A percentile compares a stretch with the other conserved stretches of the same genome.
These are phyloP conservation scores for Actinomucor elegans DNA, from an alignment of 371 early-diverging fungal genomes.

Conservation along the genomic window DNA sequence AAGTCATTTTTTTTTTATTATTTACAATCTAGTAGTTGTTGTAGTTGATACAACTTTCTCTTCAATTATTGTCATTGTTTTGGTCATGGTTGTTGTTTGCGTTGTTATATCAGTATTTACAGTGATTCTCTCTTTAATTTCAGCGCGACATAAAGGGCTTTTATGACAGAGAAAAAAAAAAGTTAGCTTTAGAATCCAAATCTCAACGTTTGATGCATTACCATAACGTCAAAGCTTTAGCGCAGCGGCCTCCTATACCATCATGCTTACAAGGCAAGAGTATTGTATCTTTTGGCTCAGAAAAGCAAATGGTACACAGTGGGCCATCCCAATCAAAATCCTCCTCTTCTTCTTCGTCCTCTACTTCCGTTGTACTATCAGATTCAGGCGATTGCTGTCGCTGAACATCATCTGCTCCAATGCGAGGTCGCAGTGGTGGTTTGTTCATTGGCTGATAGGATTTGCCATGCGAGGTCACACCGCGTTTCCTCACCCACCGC, in stretches of 20 bases:
- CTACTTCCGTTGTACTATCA: conserved; percentile 3
- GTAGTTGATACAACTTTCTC: conserved; percentile 5
- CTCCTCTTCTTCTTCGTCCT: conserved; percentile 8
- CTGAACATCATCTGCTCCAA: conserved; percentile 7
- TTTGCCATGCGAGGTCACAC: conserved; percentile 14
- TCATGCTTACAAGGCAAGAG: conserved; percentile 47
- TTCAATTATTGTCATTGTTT: neutral
- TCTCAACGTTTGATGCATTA: conserved; percentile 4
- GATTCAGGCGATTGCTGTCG: conserved; percentile 5
- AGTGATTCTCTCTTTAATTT: conserved; percentile 9
- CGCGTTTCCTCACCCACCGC: conserved; percentile 21
- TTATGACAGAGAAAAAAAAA: neutral
- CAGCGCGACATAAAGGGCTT: conserved; percentile 14
- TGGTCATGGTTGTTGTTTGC: neutral
- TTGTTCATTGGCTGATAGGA: conserved; percentile 13
- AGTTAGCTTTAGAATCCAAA: neutral
- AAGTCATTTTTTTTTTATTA: too few species aligned
- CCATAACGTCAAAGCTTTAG: conserved; percentile 37
- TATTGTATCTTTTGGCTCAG: conserved; percentile 40
- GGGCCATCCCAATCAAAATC: conserved; percentile 38
- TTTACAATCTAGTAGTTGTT: too few species aligned
- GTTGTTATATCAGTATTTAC: neutral
- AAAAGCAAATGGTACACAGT: conserved; percentile 42
- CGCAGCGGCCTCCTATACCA: conserved; percentile 41
- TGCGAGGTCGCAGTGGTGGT: conserved; percentile 9